Base-by-base conservation (phyloP, 345 rosid genomes). In the Brassica juncea region DNA sequence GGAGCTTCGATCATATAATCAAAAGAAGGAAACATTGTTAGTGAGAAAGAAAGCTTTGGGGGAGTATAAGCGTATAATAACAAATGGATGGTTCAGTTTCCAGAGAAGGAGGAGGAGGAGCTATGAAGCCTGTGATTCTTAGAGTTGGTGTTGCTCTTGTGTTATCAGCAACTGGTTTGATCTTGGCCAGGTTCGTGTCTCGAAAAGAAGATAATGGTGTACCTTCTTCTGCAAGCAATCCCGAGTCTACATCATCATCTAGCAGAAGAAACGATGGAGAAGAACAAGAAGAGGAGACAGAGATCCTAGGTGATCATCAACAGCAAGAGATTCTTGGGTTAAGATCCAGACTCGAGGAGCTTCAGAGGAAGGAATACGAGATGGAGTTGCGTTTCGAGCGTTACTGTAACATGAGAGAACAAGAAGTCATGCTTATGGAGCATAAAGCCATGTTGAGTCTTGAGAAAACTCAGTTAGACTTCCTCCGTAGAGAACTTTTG, bases 111-210 rank as follows among this genome's bases (percentile, higher is more conserved):
- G 80, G 76, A 59, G 84, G 76, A 61, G 84, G 82, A 60, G 70
- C 70, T 60, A 62, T 88, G 57, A 90, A 76, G 87, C 96, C 97
- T 1, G 64, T 84, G 75, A 66, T 90, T 28, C 84, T 94, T 19
- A 90, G 86, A 81, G 89, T 92, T 70, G 89, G 91, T 23, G 60
- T 92, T 59, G 88, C 93, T 61, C 58, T 94, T 57, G 89, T 76
- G 25, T 0, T 94, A n/a, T 89, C 97, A 27, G 76, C 89, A 72
- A 85, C 90, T 57, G 94, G 94, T 79, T 85, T 91, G 66, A 2
- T 87, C 42, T 84, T 52, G 70, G 89, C 91, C 0, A 87, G 70
- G 80, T 81, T 87, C 76, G 74, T 89, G 30, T 39, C 84, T 15
- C 78, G 82, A 52, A 84, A 82, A 79, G 82, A 35, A 4, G 60